Conservation (phyloP, 495 filamentous ascomycete genomes). For the Pyrenopolyporus hunteri region DNA sequence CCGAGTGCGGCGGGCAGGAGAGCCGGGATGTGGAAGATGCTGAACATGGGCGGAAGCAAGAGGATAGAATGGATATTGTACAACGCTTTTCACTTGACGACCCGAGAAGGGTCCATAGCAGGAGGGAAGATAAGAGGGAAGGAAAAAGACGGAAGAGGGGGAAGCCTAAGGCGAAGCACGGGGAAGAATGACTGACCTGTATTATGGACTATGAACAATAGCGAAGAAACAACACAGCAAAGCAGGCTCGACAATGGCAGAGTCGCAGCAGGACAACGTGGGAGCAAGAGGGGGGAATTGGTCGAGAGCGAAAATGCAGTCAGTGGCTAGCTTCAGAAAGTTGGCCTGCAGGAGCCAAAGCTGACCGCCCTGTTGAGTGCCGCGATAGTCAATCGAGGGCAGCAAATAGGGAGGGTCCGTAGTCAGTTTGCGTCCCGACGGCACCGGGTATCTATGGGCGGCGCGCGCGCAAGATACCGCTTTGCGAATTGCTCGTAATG, state of each 20-base stretch:
- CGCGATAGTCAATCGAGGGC: slow-evolving; percentile 44
- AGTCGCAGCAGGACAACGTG: slow-evolving; percentile 46
- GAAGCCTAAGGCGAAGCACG: slow-evolving; percentile 38
- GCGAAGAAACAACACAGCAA: slow-evolving; percentile 46
- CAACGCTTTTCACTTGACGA: slow-evolving; percentile 42
- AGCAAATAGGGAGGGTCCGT: slow-evolving; percentile 44
- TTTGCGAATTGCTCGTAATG: no score
- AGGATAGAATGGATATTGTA: slow-evolving; percentile 38
- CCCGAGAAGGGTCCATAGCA: slow-evolving; percentile 44
- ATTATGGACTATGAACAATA: slow-evolving; percentile 46
- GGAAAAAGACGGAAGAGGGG: slow-evolving; percentile 28
- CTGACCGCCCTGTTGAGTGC: slow-evolving; percentile 44
- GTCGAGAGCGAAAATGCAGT: slow-evolving; percentile 35
- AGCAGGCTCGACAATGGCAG: slow-evolving; percentile 36
- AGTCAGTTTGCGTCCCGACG: slow-evolving; percentile 41
- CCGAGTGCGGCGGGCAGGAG: slow-evolving; percentile 40
- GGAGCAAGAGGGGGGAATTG: slow-evolving; percentile 43
- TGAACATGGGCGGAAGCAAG: slow-evolving; percentile 39
- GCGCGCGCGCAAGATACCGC: slow-evolving; percentile 35
- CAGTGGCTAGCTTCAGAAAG: slow-evolving; percentile 42
- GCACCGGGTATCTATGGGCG: slow-evolving; percentile 42
- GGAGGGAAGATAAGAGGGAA: slow-evolving; percentile 38
- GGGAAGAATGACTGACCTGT: slow-evolving; percentile 50
- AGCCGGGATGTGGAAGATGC: slow-evolving; percentile 37
- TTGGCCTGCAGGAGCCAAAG: slow-evolving; percentile 39